A percentile compares a stretch with the other conserved stretches of the same genome.
Evolutionary conservation across 768 basidiomycete genomes (phyloP).

Genomic region (Suillus plorans): DNA sequence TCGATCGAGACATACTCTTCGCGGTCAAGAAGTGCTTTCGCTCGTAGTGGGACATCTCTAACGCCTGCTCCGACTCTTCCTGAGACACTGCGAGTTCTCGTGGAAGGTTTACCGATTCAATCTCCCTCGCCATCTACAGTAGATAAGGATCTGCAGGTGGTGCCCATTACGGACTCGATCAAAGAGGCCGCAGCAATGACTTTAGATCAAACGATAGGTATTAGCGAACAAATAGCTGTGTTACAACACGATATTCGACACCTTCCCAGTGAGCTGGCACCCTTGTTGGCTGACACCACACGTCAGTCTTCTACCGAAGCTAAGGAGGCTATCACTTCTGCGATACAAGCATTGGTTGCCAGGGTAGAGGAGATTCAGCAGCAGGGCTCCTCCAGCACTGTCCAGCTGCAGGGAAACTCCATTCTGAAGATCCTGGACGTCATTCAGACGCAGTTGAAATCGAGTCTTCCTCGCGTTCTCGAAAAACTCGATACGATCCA

Average conservation of each 20-base stretch:
- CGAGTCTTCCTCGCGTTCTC: slow-evolving; percentile 36
- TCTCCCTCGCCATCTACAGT: slow-evolving; percentile 11
- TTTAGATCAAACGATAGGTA: slow-evolving; percentile 34
- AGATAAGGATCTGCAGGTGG: slow-evolving; percentile 20
- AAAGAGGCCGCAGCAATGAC: slow-evolving; percentile 35
- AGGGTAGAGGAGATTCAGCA: slow-evolving; percentile 20
- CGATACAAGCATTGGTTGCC: slow-evolving; percentile 8
- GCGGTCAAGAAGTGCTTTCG: slow-evolving; percentile 23
- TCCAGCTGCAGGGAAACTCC: slow-evolving; percentile 15
- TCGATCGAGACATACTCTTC: slow-evolving; percentile 13
- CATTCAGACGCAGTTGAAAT: slow-evolving; percentile 38
- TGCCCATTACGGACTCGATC: slow-evolving; percentile 32
- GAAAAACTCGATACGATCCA: slow-evolving; percentile 33
- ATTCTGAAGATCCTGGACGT: slow-evolving; percentile 38
- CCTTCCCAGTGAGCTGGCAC: slow-evolving; percentile 27
- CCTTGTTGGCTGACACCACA: slow-evolving; percentile 11
- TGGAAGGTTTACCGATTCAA: slow-evolving; percentile 18
- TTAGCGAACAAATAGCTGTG: slow-evolving; percentile 34
- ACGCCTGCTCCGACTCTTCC: neutral
- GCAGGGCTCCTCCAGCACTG: slow-evolving; percentile 11
- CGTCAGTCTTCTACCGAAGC: neutral
- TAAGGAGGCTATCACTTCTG: slow-evolving; percentile 3
- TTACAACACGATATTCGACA: slow-evolving; percentile 30
- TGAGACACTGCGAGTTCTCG: slow-evolving; percentile 2
- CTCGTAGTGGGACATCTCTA: neutral